Evolutionary conservation across 352 stramenopile genomes (phyloP), one percentile per base, ranked within the genome.

Genomic region (Phytophthora ramorum): DNA sequence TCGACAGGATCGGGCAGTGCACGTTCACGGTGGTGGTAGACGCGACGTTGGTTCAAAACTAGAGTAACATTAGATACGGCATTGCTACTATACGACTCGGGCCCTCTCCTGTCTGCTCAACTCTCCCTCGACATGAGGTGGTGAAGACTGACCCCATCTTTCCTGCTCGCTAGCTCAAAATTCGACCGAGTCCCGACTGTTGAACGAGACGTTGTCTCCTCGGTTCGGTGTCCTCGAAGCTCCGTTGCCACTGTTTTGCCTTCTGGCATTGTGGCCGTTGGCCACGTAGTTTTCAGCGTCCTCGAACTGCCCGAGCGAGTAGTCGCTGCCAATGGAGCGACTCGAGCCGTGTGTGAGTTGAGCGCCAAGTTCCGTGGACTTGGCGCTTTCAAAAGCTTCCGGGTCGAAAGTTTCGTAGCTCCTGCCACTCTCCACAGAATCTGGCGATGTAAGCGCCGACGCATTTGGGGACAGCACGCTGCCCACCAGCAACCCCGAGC

Each of bases 111-210:
- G 19, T 14, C 37, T 66, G 26, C 26, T 32, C 26, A 32, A 8
- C 26, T 32, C 26, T 3, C 22, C 22, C 10, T 60, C 19, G 19
- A 34, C 40, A 51, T n/a, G 24, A 56, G 41, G n/a, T 8, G 24
- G 17, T 7, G 41, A 37, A 45, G 50, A 7, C 14, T 19, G 16
- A 9, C 37, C 16, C 16, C 34, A 26, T 41, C 38, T 14, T 51
- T 54, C 17, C n/a, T 48, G 22, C 48, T 47, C 2, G 57, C 19
- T 34, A 59, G 61, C 65, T 85, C 70, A 90, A 75, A 88, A 90
- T 65, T 90, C 81, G 35, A 90, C 76, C 7, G 81, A 90, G 20
- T 63, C 77, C 30, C 73, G 76, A 46, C 71, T 78, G 32, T 61
- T 67, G 38, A 69, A 48, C 12, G 66, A 69, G 4, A 46, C 35